Evolutionary conservation across 495 filamentous ascomycete genomes (phyloP).

Genomic region (Achaetomiella virescens): DNA sequence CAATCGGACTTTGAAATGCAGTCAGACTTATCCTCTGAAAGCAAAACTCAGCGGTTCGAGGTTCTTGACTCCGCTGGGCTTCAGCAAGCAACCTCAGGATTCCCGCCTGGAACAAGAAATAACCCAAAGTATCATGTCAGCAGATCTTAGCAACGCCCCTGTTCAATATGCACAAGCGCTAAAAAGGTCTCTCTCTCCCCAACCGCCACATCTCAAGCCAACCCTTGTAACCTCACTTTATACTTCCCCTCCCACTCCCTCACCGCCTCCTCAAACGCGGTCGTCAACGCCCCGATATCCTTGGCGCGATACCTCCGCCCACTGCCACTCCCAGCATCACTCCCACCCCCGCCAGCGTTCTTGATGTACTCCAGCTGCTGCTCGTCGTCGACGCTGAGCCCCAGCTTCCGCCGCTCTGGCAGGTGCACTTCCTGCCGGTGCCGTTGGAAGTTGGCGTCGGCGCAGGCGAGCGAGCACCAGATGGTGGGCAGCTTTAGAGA

Average conservation of each 20-base stretch:
- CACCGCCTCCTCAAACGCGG: conserved; percentile 26
- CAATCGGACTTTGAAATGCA: too few species aligned
- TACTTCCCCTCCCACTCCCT: conserved; percentile 33
- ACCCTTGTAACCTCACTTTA: conserved; percentile 12
- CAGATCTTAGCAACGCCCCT: too few species aligned
- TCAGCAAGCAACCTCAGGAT: too few species aligned
- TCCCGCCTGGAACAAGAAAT: too few species aligned
- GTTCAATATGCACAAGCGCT: too few species aligned
- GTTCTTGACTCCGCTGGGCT: too few species aligned
- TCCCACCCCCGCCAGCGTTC: background rate
- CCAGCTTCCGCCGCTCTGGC: conserved; percentile 21
- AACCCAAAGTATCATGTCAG: too few species aligned
- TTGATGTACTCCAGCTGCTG: conserved; percentile 24
- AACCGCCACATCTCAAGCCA: background rate
- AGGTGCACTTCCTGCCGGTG: conserved; percentile 40
- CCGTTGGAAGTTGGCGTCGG: conserved; percentile 32
- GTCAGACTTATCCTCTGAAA: too few species aligned
- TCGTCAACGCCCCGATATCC: conserved; percentile 26
- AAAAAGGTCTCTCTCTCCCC: too few species aligned
- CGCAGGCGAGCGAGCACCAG: conserved; percentile 40
- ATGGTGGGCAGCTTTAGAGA: conserved; percentile 26
- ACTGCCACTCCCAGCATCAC: background rate
- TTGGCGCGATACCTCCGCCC: conserved; percentile 27
- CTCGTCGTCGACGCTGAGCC: conserved; percentile 21
- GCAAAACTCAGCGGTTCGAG: too few species aligned